Percentiles rank a stretch among this genome's conserved stretches.
phyloP scores from a whole-genome alignment of 1,284 basidiomycete species.

The Somion occarium region DNA sequence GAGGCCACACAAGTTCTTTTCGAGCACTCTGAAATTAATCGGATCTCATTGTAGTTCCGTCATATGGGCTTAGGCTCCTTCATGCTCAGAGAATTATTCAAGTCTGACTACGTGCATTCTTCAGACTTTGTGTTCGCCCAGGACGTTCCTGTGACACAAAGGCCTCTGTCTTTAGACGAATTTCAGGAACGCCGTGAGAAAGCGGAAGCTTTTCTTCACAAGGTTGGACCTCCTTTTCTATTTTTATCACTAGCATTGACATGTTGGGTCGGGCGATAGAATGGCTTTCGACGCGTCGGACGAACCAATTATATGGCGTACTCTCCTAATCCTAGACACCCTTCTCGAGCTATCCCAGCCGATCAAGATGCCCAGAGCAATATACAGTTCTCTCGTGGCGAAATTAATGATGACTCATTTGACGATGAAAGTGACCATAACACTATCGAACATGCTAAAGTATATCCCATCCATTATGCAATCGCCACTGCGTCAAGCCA shows the following conservation, averaged over 20 bases:
- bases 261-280: slow-evolving; percentile 3
- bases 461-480: neutral
- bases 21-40: neutral
- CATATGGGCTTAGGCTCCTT: neutral
- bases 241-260: too few species aligned
- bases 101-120: neutral
- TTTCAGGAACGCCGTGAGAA: too few species aligned
- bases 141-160: too few species aligned
- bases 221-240: slow-evolving; percentile 5
- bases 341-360: slow-evolving; percentile 10
- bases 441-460: neutral
- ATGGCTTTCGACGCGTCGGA: slow-evolving; percentile 14
- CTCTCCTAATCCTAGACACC: slow-evolving; percentile 8
- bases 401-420: neutral
- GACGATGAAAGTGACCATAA: neutral
- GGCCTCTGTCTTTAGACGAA: too few species aligned
- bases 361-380: slow-evolving; percentile 7
- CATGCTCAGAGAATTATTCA: neutral
- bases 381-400: neutral
- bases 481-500: neutral
- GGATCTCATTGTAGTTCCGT: neutral
- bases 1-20: neutral
- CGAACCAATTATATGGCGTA: slow-evolving; percentile 13
- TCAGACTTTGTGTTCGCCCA: too few species aligned
- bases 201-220: slow-evolving; percentile 21